These are phyloP conservation scores for Lathyrus tuberosus DNA, from an alignment of 306 rosid genomes.

Conservation along the genomic window DNA sequence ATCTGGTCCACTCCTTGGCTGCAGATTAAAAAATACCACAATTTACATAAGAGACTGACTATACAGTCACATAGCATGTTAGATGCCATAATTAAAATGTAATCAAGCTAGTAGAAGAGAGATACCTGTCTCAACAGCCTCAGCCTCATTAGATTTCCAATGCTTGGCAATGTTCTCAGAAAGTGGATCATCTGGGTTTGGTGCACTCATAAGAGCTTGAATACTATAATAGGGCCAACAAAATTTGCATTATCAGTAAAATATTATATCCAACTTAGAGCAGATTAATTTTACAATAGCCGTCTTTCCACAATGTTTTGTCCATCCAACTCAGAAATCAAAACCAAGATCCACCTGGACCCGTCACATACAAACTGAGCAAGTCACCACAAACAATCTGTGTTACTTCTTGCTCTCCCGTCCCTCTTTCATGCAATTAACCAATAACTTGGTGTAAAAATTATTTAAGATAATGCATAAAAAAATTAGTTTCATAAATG, in stretches of 20 bases:
- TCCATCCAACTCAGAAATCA: neutral
- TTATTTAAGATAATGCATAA: neutral
- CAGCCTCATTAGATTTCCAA: conserved; percentile 89
- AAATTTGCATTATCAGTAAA: conserved; percentile 18
- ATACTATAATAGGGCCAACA: conserved; percentile 51
- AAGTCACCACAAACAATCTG: neutral
- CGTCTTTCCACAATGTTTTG: neutral
- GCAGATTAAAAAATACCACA: conserved; percentile 33
- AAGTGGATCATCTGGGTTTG: conserved; percentile 96
- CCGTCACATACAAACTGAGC: neutral
- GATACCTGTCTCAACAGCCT: conserved; percentile 96
- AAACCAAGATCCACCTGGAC: neutral
- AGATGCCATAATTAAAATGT: neutral
- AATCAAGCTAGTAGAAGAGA: conserved; percentile 2
- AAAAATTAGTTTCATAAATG: neutral
- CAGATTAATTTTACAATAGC: conserved; percentile 7
- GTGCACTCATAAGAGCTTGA: conserved; percentile 98
- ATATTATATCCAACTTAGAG: neutral
- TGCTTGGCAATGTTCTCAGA: conserved; percentile 98
- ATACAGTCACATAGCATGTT: conserved; percentile 5
- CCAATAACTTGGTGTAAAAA: neutral
- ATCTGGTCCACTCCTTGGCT: conserved; percentile 93
- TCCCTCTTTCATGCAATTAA: neutral
- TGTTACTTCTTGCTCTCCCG: neutral
- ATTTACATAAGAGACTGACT: neutral